Conservation (phyloP, 1,284 basidiomycete genomes). For the Tetrapyrgos nigripes region DNA sequence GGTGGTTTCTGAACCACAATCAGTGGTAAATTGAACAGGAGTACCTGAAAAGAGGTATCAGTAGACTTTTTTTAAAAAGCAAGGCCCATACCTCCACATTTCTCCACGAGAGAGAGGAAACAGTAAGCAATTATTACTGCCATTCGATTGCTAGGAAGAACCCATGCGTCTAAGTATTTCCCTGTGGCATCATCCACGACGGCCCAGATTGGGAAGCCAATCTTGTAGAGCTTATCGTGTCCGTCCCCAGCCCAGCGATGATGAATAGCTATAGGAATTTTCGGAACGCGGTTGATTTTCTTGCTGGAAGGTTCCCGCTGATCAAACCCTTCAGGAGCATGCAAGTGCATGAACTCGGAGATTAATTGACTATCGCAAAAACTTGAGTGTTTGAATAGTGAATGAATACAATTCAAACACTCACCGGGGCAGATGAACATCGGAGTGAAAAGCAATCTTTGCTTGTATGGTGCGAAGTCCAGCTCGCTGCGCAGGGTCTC, state of each 20-base stretch:
- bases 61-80: neutral
- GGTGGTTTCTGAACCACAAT: slow-evolving; percentile 41
- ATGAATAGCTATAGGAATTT: slow-evolving; percentile 33
- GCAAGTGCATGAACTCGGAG: slow-evolving; percentile 23
- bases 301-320: slow-evolving; percentile 25
- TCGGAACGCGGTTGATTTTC: slow-evolving; percentile 22
- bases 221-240: slow-evolving; percentile 14
- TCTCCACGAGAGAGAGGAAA: slow-evolving; percentile 27
- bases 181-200: slow-evolving; percentile 36
- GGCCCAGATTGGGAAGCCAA: slow-evolving; percentile 43
- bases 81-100: neutral
- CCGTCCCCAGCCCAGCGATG: slow-evolving; percentile 25
- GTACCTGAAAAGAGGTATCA: slow-evolving; percentile 30
- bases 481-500: slow-evolving; percentile 17
- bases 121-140: slow-evolving; percentile 33
- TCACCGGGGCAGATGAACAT: slow-evolving; percentile 22
- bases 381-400: too few species aligned
- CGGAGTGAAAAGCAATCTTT: neutral
- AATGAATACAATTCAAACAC: slow-evolving; percentile 4
- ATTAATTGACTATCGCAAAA: neutral
- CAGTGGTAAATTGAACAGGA: slow-evolving; percentile 39
- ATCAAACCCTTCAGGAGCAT: slow-evolving; percentile 32
- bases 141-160: slow-evolving; percentile 40
- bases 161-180: slow-evolving; percentile 38
- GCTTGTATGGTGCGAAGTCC: slow-evolving; percentile 18